Evolutionary conservation across 129 eudicot species (phyloP).

Genomic region (Saposhnikovia divaricata): DNA sequence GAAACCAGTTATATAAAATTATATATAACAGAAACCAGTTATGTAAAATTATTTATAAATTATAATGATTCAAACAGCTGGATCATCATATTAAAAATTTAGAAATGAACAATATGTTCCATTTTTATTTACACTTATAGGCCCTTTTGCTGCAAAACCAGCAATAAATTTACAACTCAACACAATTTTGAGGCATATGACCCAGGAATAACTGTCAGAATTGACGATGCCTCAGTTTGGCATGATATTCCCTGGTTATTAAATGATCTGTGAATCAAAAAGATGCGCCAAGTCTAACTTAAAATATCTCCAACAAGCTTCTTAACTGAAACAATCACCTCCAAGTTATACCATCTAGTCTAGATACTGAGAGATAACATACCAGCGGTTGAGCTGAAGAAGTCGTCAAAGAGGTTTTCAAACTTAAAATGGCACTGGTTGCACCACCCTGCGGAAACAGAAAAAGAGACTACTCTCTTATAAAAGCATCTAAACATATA

Average conservation of each 20-base stretch:
- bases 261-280: slow-evolving; percentile 1
- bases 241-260: background rate
- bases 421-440: slow-evolving; percentile 52
- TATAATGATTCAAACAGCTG: background rate
- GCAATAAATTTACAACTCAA: background rate
- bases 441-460: slow-evolving; percentile 73
- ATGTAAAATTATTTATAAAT: too few species aligned
- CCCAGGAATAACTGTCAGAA: background rate
- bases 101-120: background rate
- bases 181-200: background rate
- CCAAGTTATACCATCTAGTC: slow-evolving; percentile 7
- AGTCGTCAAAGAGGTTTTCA: slow-evolving; percentile 61
- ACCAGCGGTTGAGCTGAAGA: slow-evolving; percentile 67
- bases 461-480: slow-evolving; percentile 24
- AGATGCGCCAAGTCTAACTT: slow-evolving; percentile 8
- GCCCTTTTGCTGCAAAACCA: background rate
- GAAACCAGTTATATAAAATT: background rate
- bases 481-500: slow-evolving; percentile 1
- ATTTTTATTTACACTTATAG: background rate
- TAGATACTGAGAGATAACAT: slow-evolving; percentile 30
- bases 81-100: background rate
- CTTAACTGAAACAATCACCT: slow-evolving; percentile 15
- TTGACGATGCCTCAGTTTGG: background rate
- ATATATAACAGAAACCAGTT: too few species aligned
- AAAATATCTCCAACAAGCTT: background rate